Base-by-base conservation (phyloP, 228 moss, liverwort and hornwort species). In the Sphagnum fallax region DNA sequence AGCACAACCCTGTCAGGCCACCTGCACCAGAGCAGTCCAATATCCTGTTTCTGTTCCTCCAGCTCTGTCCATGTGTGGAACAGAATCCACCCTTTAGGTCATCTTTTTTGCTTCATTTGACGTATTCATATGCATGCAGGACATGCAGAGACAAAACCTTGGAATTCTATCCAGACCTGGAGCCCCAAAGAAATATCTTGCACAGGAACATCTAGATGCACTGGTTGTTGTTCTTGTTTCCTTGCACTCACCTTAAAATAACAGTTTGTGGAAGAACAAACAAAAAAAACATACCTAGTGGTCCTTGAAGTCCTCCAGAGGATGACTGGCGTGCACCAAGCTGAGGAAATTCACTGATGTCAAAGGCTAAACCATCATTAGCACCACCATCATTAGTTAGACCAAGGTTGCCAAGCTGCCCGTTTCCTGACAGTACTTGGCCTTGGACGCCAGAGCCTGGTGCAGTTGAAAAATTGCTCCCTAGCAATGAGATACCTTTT, bases 331-430 rank as follows among this genome's bases (percentile, higher is more conserved):
- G 87, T 61, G 93, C 81, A 52, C 85, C 78, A 68, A 96, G 72
- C 80, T 96, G 96, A 60, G 96, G 96, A 79, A 97, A 97, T 71
- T 97, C 96, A 69, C 82, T 97, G 75, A 97, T 88, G 65, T 97
- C 93, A 82, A 97, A 97, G 61, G 91, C 73, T 69, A 89, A 84
- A 67, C 88, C 96, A 78, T 91, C 93, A 65, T 78, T 93, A 49
- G 78, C 81, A 52, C 75, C 76, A 52, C 74, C 85, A 72, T 93
- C 85, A 64, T 81, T 84, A 61, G 72, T 72, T 57, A 85, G 76
- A 65, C 83, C 87, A 71, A 83, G 72, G 65, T 78, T 90, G 72
- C 91, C 88, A 65, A 89, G 75, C 65, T 91, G 96, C 18, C 96
- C 96, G 79, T 96, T 96, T 53, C 80, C 84, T 70, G 88, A 87